Evolutionary conservation across 164 flowering plant genomes (phyloP), one percentile per base, ranked within the genome.

Genomic region (Malania oleifera): DNA sequence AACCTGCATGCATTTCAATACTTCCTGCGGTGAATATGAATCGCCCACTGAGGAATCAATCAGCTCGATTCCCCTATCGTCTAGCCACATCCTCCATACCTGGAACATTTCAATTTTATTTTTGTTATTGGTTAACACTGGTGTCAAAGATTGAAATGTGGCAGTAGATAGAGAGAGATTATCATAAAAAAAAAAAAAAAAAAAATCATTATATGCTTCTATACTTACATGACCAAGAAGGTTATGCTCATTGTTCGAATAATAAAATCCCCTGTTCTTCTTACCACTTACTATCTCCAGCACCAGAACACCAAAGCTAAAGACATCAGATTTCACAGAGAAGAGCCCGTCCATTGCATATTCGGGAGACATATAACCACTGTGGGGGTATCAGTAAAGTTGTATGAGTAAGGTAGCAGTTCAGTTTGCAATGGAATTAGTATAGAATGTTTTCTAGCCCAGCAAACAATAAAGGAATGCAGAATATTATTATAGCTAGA

Each of bases 331-430:
- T 67, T 81, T 86, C 17, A 61, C 57, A 0, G 92, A 83, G 69
- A 81, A 83, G 0, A 63, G 58, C 6, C 92, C 88, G 43, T 78
- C 78, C 86, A 85, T 78, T 26, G 85, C 83, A 44, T 85, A 83
- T 58, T 85, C 88, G 1, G 88, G 91, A 12, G 91, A 68, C 91
- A 82, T 82, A 43, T 82, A 82, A 19, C 91, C 91, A 52, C 88
- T 85, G 74, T 73, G 69, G 17, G 11, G 7, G 5, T 7, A 57
- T 7, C 25, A 55, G 52, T 7, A 7, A 60, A 25, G 9, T 15
- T 52, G 25, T 28, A 35, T 26, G 7, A 43, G 39, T 38, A 10
- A 14, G 28, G 19, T 27, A 13, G 28, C 13, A 44, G 49, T 18
- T 35, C 24, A 5, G 14, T 27, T 34, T 40, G 35, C 24, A 37